Base-by-base conservation (phyloP, 2,329 filamentous ascomycete genomes). In the Diaporthe capsici region DNA sequence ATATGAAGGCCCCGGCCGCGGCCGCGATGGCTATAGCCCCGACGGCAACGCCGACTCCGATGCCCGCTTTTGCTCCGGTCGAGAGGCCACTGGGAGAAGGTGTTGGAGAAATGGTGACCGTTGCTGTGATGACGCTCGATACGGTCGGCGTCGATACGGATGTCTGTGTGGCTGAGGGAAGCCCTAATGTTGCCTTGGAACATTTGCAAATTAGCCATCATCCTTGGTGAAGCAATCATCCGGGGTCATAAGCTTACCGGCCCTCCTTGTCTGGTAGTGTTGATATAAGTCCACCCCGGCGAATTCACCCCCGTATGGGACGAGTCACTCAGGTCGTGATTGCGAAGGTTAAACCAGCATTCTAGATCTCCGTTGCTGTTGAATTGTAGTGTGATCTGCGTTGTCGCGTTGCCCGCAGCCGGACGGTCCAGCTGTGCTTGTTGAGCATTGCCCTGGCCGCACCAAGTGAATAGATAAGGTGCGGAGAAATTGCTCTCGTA, bases 401-500 rank as follows among this genome's bases (percentile, higher is more conserved):
- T 63, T 28, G 58, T 63, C 22, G 58, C 58, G 10, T 63, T 63
- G 37, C 37, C 39, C 3, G 1, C 39, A 22, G 47, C 25, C 9
- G 60, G 60, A 12, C 60, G 60, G 17, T 65, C 60, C 17, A 22
- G 28, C 60, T 47, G 60, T 15, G 42, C n/a, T 13, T 44, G 15
- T 22, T 47, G 42, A 2, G 60, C 60, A 31, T 44, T 65, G 39
- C 60, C 60, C 15, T 28, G 39, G 60, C 39, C 39, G 60, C 60
- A 65, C 60, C 60, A 65, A 12, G 42, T 65, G 60, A 47, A 65
- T 25, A 65, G 39, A 20, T 31, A 65, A 6, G 60, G 60, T 39
- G 39, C 60, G 39, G 60, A 31, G 60, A 65, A 65, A 13, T 65
- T 65, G 39, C 60, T 65, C n/a, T 44, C 37, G 17, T 65, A 65